phyloP scores from a whole-genome alignment of 2,329 filamentous ascomycete species.

The Xylaria sp. region DNA sequence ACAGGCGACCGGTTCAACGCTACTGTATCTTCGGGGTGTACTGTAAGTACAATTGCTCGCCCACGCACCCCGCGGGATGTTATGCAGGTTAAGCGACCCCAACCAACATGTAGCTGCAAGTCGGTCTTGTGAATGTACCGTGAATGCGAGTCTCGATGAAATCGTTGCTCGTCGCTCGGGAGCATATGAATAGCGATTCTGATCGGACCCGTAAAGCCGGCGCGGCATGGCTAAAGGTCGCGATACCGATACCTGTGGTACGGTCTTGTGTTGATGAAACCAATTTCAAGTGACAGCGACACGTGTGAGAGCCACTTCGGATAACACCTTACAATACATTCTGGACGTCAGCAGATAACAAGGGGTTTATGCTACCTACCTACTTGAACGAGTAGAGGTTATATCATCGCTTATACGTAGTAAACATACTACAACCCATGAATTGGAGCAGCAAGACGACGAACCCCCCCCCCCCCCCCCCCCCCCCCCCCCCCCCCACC shows the following conservation, averaged over 20 bases:
- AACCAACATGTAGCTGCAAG: constrained; percentile 22
- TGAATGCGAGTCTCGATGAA: not conserved
- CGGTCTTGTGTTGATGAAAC: constrained; percentile 8
- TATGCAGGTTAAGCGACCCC: constrained; percentile 36
- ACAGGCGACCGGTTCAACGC: constrained; percentile 13
- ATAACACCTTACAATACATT: constrained; percentile 8
- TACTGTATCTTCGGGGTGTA: constrained; percentile 18
- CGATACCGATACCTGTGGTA: constrained; percentile 11
- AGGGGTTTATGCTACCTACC: not conserved
- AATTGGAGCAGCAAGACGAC: not conserved
- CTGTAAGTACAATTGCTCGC: constrained; percentile 4
- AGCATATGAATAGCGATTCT: not conserved
- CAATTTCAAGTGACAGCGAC: constrained; percentile 19
- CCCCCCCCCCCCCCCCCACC: too few species aligned
- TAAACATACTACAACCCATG: not conserved
- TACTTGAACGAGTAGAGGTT: not conserved
- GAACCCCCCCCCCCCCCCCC: too few species aligned
- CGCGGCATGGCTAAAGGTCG: not conserved
- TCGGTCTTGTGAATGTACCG: not conserved
- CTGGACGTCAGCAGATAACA: constrained; percentile 1
- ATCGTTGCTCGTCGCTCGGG: not conserved
- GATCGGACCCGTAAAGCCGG: not conserved
- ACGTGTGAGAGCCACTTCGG: constrained; percentile 26
- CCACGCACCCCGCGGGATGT: constrained; percentile 33
- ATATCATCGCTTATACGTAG: constrained; percentile 4